Base-by-base conservation (phyloP, 495 filamentous ascomycete genomes). In the Penicillium bialowiezense region DNA sequence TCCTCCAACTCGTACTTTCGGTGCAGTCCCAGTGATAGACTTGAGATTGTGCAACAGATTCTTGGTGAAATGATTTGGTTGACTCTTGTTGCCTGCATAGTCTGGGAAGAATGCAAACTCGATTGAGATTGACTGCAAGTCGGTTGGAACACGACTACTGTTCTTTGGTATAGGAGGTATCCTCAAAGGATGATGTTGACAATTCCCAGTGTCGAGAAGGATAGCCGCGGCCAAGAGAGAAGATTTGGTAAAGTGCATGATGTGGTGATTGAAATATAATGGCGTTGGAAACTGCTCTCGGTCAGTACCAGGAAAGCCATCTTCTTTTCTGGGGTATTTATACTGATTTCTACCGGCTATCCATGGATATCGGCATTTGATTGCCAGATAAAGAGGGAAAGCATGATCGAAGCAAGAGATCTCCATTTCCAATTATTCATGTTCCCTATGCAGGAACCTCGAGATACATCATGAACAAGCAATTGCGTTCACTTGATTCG, bases 41-140 rank as follows among this genome's bases (percentile, higher is more conserved):
- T 54, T 43, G 40, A 64, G 46, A 28, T 60, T 60, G 5, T 43
- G 14, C 14, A 64, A 23, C 15, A 64, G 19, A 9, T 55, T 55
- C n/a, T 44, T 38, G 5, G 60, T 55, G 23, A 64, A 64, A 1
- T 36, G 9, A 23, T 64, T 64, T 3, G 60, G 60, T 13, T 52
- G 39, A 1, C 57, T 55, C 13, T 57, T 55, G 33, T 57, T 64
- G 2, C 60, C 60, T 34, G 54, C 57, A 46, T 60, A 63, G 18
- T 60, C 51, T 1, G 58, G 54, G 23, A 64, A 61, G n/a, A 46
- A 58, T 0, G 53, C 49, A 44, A 64, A 61, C 49, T 64, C 60
- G 40, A 64, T 50, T 3, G 60, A 64, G 34, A 60, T 51, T 6
- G 60, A 54, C 7, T 50, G 49, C 1, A 60, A 9, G 31, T 60